phyloP scores from a whole-genome alignment of 2,329 filamentous ascomycete species.

The Botrytis medusae region DNA sequence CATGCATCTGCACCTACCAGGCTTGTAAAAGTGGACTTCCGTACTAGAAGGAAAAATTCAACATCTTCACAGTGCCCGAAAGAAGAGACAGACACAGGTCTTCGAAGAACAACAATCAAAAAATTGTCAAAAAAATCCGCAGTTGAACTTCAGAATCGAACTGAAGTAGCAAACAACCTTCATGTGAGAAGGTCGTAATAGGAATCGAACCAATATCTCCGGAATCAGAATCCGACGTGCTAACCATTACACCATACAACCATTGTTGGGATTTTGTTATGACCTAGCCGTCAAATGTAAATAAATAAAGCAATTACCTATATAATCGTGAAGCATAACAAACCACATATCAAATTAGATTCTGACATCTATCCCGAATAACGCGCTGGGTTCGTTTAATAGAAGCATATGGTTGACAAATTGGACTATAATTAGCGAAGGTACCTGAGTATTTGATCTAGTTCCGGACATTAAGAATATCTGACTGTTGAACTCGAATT shows the following conservation, averaged over 20 bases:
- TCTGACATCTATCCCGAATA: neutral
- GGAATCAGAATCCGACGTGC: constrained; percentile 32
- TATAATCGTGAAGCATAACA: no score
- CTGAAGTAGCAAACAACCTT: constrained; percentile 13
- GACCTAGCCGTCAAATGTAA: fast-evolving
- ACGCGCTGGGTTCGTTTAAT: neutral
- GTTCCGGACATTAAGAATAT: no score
- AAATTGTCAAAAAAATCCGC: neutral
- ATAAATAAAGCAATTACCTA: fast-evolving
- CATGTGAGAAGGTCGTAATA: constrained; percentile 16
- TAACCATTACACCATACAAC: constrained; percentile 29
- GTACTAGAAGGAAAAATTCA: neutral
- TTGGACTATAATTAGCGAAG: neutral
- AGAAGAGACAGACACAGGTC: neutral
- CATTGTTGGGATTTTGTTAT: neutral
- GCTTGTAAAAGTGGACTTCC: neutral
- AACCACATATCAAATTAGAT: neutral
- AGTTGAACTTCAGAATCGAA: neutral
- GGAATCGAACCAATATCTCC: constrained; percentile 29
- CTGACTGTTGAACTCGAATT: neutral
- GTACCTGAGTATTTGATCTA: neutral
- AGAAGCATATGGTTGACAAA: neutral
- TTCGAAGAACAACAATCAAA: neutral
- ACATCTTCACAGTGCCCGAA: neutral
- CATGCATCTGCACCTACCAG: neutral